Evolutionary conservation across 192 early-diverging fungal species (phyloP).

Genomic region (Coemansia sp.): DNA sequence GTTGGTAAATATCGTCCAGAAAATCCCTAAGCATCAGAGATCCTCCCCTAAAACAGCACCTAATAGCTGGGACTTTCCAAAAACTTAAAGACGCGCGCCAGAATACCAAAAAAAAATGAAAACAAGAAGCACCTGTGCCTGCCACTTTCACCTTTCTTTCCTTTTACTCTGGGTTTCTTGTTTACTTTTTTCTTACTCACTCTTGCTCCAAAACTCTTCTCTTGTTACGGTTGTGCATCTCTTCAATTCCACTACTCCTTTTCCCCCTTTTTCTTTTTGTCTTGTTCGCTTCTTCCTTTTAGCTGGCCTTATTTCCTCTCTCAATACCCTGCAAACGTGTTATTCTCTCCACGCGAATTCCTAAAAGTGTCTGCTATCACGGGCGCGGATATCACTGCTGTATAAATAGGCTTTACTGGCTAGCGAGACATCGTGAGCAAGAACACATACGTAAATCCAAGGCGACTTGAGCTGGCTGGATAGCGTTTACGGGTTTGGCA

Average conservation of each 20-base stretch:
- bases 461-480: too few relatives aligned
- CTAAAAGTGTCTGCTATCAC: too few relatives aligned
- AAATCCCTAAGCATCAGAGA: too few relatives aligned
- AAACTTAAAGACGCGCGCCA: not conserved
- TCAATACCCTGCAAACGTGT: not conserved
- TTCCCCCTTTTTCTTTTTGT: not conserved
- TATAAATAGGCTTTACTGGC: too few relatives aligned
- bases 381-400: too few relatives aligned
- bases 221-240: slow-evolving; percentile 10
- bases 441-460: too few relatives aligned
- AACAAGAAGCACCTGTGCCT: not conserved
- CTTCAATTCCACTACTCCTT: not conserved
- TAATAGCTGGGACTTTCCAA: not conserved
- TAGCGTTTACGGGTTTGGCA: too few relatives aligned
- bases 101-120: not conserved
- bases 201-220: not conserved
- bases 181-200: not conserved
- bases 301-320: not conserved
- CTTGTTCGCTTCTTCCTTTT: not conserved
- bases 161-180: not conserved
- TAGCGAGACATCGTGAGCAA: too few relatives aligned
- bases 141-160: not conserved
- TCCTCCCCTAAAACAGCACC: too few relatives aligned
- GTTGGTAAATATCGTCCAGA: too few relatives aligned
- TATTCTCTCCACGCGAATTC: too few relatives aligned